Evolutionary conservation across 148 eudicot genomes (phyloP).

Genomic region (Polygonum aviculare): DNA sequence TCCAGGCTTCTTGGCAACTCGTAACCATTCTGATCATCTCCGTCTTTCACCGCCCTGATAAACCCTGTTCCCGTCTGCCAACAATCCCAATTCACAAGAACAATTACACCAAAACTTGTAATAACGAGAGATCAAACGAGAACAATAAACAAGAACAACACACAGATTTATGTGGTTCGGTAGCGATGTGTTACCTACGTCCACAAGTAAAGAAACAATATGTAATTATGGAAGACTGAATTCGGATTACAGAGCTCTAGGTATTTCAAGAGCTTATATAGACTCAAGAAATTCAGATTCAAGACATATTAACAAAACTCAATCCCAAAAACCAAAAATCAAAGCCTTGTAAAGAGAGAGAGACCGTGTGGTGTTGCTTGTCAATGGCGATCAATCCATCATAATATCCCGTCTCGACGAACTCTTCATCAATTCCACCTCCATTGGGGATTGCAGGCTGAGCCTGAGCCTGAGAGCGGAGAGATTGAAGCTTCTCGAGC

Average conservation of each 20-base stretch:
- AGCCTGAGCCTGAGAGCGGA: slow-evolving; percentile 30
- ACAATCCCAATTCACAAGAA: neutral
- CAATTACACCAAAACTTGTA: neutral
- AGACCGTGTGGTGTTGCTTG: slow-evolving; percentile 62
- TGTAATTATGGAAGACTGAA: no score
- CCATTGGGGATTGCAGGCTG: slow-evolving; percentile 15
- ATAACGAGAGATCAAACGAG: no score
- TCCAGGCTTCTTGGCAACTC: slow-evolving; percentile 11
- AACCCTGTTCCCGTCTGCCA: slow-evolving; percentile 65
- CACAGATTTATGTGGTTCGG: no score
- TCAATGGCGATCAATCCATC: slow-evolving; percentile 43
- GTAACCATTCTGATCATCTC: slow-evolving; percentile 16
- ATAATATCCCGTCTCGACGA: slow-evolving; percentile 66
- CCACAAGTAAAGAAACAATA: no score
- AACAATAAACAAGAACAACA: no score
- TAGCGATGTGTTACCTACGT: no score
- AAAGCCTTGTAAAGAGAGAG: neutral
- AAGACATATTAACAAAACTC: no score
- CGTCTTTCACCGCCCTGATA: slow-evolving; percentile 31
- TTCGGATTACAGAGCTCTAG: no score
- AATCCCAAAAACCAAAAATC: neutral
- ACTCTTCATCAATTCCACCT: slow-evolving; percentile 31
- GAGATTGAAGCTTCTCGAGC: slow-evolving; percentile 43
- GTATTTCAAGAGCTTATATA: neutral
- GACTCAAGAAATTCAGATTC: neutral